Conservation (phyloP, 352 stramenopile species). For the Phytophthora sp. region DNA sequence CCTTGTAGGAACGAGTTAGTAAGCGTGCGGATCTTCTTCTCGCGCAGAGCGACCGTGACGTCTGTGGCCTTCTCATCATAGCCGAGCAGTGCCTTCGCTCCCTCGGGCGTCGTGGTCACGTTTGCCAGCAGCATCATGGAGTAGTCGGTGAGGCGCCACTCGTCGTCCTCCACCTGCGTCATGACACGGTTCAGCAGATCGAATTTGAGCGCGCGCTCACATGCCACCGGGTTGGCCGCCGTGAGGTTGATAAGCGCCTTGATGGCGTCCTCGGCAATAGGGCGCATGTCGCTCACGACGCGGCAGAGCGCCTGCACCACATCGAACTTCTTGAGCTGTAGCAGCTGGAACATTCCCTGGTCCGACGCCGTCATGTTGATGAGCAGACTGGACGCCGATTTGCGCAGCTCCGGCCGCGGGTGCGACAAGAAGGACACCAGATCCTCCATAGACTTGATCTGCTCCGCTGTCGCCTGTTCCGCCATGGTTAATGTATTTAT, state of each 20-base stretch:
- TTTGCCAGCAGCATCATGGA: slow-evolving; percentile 91
- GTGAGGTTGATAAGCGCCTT: slow-evolving; percentile 90
- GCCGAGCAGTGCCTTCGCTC: slow-evolving; percentile 70
- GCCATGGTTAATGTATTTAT: slow-evolving; percentile 38
- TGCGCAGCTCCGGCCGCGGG: slow-evolving; percentile 82
- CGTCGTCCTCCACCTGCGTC: slow-evolving; percentile 80
- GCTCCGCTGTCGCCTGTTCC: slow-evolving; percentile 49
- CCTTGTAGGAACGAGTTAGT: slow-evolving; percentile 74
- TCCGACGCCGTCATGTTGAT: slow-evolving; percentile 87
- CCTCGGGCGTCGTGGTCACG: slow-evolving; percentile 74
- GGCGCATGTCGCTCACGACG: slow-evolving; percentile 83
- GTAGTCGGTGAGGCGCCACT: slow-evolving; percentile 84
- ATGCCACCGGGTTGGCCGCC: slow-evolving; percentile 65
- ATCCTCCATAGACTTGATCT: slow-evolving; percentile 82
- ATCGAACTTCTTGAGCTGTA: slow-evolving; percentile 76
- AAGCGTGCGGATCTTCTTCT: slow-evolving; percentile 84
- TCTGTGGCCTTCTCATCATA: slow-evolving; percentile 57
- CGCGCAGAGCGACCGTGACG: slow-evolving; percentile 58
- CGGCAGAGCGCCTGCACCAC: slow-evolving; percentile 81
- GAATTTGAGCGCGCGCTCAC: slow-evolving; percentile 78
- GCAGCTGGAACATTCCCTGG: slow-evolving; percentile 75
- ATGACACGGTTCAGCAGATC: slow-evolving; percentile 89
- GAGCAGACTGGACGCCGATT: slow-evolving; percentile 82
- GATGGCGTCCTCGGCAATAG: slow-evolving; percentile 86
- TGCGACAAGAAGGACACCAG: slow-evolving; percentile 85